phyloP scores from a whole-genome alignment of 1,284 basidiomycete genomes.

The Agroathelia rolfsii region DNA sequence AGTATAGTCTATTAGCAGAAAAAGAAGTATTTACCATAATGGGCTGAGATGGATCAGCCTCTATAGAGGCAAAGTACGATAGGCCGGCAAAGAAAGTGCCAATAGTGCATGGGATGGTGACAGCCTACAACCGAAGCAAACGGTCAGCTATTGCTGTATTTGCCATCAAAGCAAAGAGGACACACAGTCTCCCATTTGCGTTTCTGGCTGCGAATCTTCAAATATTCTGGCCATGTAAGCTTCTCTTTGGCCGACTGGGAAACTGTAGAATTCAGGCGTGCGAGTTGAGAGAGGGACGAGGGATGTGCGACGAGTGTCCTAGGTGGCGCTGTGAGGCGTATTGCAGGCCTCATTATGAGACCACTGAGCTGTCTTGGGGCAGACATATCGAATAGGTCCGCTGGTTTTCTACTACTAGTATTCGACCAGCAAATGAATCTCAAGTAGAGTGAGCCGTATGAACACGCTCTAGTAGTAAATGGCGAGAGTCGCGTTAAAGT shows the following conservation, averaged over 20 bases:
- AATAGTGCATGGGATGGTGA: constrained; percentile 67
- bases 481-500: no score
- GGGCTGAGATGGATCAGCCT: constrained; percentile 71
- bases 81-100: constrained; percentile 64
- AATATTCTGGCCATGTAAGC: constrained; percentile 75
- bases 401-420: no score
- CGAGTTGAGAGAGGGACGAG: no score
- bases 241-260: constrained; percentile 24
- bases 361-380: no score
- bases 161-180: background rate
- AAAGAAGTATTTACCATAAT: constrained; percentile 48
- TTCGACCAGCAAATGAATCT: no score
- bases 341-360: no score
- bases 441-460: no score
- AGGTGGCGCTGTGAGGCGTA: no score
- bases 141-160: background rate
- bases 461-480: no score
- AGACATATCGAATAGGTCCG: no score
- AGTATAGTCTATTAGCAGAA: background rate
- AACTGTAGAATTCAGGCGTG: constrained; percentile 15
- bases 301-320: no score
- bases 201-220: constrained; percentile 61
- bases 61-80: constrained; percentile 71
- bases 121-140: constrained; percentile 30
- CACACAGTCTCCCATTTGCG: constrained; percentile 68